phyloP scores from a whole-genome alignment of 1,284 basidiomycete species.

The Tilletia caries region DNA sequence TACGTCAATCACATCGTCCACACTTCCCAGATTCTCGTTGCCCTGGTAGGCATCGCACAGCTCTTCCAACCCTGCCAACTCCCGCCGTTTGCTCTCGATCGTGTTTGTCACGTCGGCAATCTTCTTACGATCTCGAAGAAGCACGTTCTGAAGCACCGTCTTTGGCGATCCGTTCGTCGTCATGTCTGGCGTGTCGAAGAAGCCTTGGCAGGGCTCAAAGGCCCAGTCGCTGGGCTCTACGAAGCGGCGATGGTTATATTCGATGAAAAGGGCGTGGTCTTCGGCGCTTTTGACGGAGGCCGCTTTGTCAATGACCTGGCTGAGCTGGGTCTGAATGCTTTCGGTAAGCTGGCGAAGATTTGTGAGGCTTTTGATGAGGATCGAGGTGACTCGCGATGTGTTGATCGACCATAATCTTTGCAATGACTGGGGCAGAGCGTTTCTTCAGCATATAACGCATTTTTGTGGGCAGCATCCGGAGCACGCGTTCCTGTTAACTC shows the following conservation, averaged over 20 bases:
- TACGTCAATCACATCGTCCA: conserved; percentile 36
- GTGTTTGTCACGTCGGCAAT: conserved; percentile 31
- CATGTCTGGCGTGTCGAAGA: conserved; percentile 39
- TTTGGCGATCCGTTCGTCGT: conserved; percentile 27
- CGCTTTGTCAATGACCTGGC: conserved; percentile 12
- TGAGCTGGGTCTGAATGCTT: not conserved
- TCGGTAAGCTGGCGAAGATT: not conserved
- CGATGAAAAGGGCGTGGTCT: conserved; percentile 29
- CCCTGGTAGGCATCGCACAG: conserved; percentile 33
- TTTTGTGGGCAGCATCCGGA: too few species aligned
- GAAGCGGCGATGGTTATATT: conserved; percentile 35
- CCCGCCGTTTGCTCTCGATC: conserved; percentile 26
- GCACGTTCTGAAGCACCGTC: conserved; percentile 33
- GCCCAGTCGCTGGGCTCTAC: conserved; percentile 31
- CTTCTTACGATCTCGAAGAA: conserved; percentile 25
- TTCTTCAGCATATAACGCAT: not conserved
- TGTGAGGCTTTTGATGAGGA: conserved; percentile 18
- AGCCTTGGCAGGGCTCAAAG: conserved; percentile 40
- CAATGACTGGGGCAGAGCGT: not conserved
- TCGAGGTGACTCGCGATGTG: conserved; percentile 21
- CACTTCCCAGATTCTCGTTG: conserved; percentile 28
- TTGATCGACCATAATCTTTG: conserved; percentile 35
- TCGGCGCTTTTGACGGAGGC: conserved; percentile 20
- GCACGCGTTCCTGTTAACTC: not conserved
- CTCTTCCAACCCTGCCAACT: conserved; percentile 31